Base-by-base conservation (phyloP, 805 yeast genomes). In the Candida qinlingensis region DNA sequence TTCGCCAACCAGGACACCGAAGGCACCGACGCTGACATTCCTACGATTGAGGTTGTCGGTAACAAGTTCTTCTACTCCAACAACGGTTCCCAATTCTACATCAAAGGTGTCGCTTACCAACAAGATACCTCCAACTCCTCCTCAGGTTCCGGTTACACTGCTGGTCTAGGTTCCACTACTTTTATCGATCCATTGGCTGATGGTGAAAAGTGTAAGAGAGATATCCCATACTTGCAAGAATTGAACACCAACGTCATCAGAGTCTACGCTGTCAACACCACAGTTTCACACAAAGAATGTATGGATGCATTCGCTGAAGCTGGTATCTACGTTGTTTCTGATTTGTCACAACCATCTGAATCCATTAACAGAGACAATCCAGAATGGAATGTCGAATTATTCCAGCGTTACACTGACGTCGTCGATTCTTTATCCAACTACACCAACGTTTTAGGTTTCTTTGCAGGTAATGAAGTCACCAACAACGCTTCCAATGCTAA, bases 381-480 rank as follows among this genome's bases (percentile, higher is more conserved):
- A 39, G 68, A 70, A 52, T 86, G 94, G 94, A 73, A 76, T 60
- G 67, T 81, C 49, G 82, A 76, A 42, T 73, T 87, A 48, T 84
- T 77, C 68, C 65, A 79, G 50, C 77, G 95, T 65, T 88, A 88
- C 72, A 82, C 88, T 38, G 69, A 74, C 35, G 92, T 87, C 44
- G 80, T 89, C 48, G 96, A 88, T 67, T 72, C 75, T 62, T 73
- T 89, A 66, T 77, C 80, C 50, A 74, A 77, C 62, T 88, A 87
- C 71, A 68, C 82, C 44, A 88, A 88, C 67, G 82, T 85, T 39
- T 73, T 88, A 52, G 96, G 96, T 28, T 89, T 87, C 76, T 87
- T 88, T 66, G 96, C 96, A 45, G 96, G 96, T 64, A 88, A 88
- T 67, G 96, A 88, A 74, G 96, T 88, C 52, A 77, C 87, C 59